Evolutionary conservation across 139 green algal species (phyloP), one percentile per base, ranked within the genome.

Genomic region (Pleodorina starrii): DNA sequence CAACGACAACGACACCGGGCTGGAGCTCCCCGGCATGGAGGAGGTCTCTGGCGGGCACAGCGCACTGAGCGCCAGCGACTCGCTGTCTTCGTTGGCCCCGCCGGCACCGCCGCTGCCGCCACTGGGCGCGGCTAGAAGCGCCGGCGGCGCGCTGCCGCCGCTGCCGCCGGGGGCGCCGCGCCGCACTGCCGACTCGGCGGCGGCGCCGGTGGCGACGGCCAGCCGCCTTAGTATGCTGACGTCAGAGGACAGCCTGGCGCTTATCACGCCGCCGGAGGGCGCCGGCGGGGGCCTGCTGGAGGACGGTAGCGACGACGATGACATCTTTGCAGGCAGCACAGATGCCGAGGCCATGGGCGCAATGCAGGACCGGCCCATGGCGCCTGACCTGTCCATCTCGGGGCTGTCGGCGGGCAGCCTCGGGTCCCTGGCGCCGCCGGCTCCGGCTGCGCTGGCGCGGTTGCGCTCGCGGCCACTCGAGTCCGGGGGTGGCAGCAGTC

Each of bases 221-320:
- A 87, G 79, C 54, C 38, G 21, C 7, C 0, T 4, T 29, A 77
- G 59, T 60, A 17, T 63, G 29, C 29, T 87, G 7, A 44, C 17
- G 21, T 79, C 82, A 1, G 82, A 88, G 46, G 82, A 88, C 66
- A 88, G 82, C 43, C 23, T 80, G 1, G 82, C 66, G 21, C 68
- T 88, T 23, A 59, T 88, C 1, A 44, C 63, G 46, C 82, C 82
- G 7, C 44, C 63, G 14, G 82, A 88, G n/a, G 82, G 82, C 46
- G 66, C 36, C 12, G 80, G 42, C 17, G 36, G 9, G 1, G 43
- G 82, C 23, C 63, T 88, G 9, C 66, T 88, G 19, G 63, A 51
- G 32, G 66, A 50, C 0, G 82, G 48, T 29, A 60, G 66, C 46
- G 66, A 76, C 1, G 78, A 80, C 2, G 68, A 77, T 35, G 66